Evolutionary conservation across 2,329 filamentous ascomycete genomes (phyloP).

Genomic region (Clonostachys sp.): DNA sequence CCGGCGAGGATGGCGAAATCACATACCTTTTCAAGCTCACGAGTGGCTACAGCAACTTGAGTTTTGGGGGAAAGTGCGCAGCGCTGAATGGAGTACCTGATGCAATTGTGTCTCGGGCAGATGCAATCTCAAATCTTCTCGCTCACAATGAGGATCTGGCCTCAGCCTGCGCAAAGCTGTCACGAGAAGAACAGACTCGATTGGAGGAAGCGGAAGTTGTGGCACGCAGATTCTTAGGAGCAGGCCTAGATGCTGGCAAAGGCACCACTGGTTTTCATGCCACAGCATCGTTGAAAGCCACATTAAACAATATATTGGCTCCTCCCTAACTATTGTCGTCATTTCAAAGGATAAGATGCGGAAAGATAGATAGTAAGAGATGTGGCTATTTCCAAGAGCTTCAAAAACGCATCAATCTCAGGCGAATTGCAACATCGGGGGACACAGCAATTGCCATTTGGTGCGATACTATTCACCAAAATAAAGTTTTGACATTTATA

Average conservation of each 20-base stretch:
- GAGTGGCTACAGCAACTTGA: conserved; percentile 67
- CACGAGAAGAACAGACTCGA: conserved; percentile 55
- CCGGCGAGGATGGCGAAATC: conserved; percentile 55
- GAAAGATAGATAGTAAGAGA: too few relatives aligned
- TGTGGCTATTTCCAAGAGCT: too few relatives aligned
- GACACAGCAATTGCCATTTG: too few relatives aligned
- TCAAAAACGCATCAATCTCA: too few relatives aligned
- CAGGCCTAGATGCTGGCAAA: conserved; percentile 11
- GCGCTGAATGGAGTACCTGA: conserved; percentile 77
- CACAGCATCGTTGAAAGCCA: too few relatives aligned
- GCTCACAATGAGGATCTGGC: conserved; percentile 73
- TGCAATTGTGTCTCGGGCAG: conserved; percentile 69
- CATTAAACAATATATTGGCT: too few relatives aligned
- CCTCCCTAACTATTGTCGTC: too few relatives aligned
- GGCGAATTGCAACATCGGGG: too few relatives aligned
- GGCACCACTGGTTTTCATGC: conserved; percentile 2
- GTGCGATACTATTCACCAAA: too few relatives aligned
- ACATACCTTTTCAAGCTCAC: conserved; percentile 70
- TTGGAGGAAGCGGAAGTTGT: conserved; percentile 63
- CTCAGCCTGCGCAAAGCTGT: conserved; percentile 64
- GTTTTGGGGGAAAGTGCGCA: conserved; percentile 83
- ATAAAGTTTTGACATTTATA: too few relatives aligned
- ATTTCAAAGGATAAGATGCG: too few relatives aligned
- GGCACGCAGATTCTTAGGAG: conserved; percentile 52
- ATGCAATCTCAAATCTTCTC: conserved; percentile 64